phyloP scores from a whole-genome alignment of 352 stramenopile species.

The Globisporangium camurandrum region DNA sequence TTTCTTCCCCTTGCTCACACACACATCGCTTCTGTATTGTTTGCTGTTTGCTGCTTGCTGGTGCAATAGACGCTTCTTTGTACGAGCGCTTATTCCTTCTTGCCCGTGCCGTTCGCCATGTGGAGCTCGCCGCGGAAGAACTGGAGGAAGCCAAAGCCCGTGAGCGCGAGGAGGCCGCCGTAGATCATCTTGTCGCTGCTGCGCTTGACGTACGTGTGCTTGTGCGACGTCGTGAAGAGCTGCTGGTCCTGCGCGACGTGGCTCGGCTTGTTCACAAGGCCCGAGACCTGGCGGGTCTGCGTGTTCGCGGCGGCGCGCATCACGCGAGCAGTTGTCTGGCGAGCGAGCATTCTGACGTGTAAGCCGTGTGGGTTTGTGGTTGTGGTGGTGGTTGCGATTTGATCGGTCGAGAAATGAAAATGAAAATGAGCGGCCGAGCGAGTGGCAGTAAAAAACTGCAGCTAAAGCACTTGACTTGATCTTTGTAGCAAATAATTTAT shows the following conservation, averaged over 20 bases:
- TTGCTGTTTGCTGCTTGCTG: too few relatives aligned
- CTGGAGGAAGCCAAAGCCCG: conserved; percentile 50
- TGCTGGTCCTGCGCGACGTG: conserved; percentile 51
- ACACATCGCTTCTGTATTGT: conserved; percentile 1
- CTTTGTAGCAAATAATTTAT: too few relatives aligned
- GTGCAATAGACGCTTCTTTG: too few relatives aligned
- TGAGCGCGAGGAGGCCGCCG: conserved; percentile 26
- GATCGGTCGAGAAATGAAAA: background rate
- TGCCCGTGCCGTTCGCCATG: conserved; percentile 61
- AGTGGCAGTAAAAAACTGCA: background rate
- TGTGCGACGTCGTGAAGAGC: conserved; percentile 53
- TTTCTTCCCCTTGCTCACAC: background rate
- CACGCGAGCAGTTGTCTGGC: too few relatives aligned
- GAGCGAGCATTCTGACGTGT: conserved; percentile 38
- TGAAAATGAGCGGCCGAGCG: background rate
- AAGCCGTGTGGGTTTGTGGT: background rate
- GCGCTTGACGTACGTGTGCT: conserved; percentile 63
- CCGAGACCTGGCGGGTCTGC: conserved; percentile 41
- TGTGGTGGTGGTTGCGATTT: background rate
- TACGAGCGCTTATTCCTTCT: conserved; percentile 67
- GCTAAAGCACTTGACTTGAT: too few relatives aligned
- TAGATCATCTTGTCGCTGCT: conserved; percentile 40
- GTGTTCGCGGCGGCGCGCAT: conserved; percentile 21
- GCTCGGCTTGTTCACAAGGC: conserved; percentile 67
- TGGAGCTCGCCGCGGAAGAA: conserved; percentile 50